phyloP scores from a whole-genome alignment of 2,329 filamentous ascomycete species.

The Oidium heveae region DNA sequence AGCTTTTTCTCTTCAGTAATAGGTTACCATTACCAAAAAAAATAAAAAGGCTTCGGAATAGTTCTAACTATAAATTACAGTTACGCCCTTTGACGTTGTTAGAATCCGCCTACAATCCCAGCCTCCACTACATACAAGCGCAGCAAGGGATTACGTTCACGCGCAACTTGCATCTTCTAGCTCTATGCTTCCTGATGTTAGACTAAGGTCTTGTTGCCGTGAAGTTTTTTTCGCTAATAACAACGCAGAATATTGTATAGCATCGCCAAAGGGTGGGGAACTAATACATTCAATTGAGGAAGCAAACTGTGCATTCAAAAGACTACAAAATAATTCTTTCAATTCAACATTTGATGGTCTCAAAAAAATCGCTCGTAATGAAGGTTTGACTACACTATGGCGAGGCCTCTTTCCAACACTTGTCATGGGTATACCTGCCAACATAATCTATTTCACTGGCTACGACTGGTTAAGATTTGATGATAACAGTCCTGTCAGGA shows the following conservation, averaged over 20 bases:
- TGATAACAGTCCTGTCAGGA: slow-evolving; percentile 42
- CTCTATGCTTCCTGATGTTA: not conserved
- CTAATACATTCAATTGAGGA: slow-evolving; percentile 17
- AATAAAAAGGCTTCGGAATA: slow-evolving; percentile 1
- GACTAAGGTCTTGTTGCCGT: slow-evolving; percentile 39
- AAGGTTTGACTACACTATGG: slow-evolving; percentile 72
- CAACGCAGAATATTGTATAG: slow-evolving; percentile 34
- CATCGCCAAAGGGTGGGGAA: slow-evolving; percentile 9
- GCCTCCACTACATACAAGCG: slow-evolving; percentile 25
- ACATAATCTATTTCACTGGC: slow-evolving; percentile 96
- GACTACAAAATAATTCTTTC: slow-evolving; percentile 60
- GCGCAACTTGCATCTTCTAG: slow-evolving; percentile 57
- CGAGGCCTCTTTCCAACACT: slow-evolving; percentile 82
- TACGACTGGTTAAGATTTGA: slow-evolving; percentile 84
- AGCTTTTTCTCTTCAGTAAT: slow-evolving; percentile 75
- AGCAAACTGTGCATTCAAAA: slow-evolving; percentile 61
- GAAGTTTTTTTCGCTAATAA: slow-evolving; percentile 95
- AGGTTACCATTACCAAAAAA: slow-evolving; percentile 25
- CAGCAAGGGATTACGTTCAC: slow-evolving; percentile 27
- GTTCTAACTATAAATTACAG: slow-evolving; percentile 19
- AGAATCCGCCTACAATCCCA: slow-evolving; percentile 87
- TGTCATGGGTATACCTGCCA: slow-evolving; percentile 78
- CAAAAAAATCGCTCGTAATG: slow-evolving; percentile 82
- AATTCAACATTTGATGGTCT: slow-evolving; percentile 80
- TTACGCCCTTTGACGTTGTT: slow-evolving; percentile 89